Base-by-base conservation (phyloP, 2,329 filamentous ascomycete species). In the Sarocladiaceae sp. region DNA sequence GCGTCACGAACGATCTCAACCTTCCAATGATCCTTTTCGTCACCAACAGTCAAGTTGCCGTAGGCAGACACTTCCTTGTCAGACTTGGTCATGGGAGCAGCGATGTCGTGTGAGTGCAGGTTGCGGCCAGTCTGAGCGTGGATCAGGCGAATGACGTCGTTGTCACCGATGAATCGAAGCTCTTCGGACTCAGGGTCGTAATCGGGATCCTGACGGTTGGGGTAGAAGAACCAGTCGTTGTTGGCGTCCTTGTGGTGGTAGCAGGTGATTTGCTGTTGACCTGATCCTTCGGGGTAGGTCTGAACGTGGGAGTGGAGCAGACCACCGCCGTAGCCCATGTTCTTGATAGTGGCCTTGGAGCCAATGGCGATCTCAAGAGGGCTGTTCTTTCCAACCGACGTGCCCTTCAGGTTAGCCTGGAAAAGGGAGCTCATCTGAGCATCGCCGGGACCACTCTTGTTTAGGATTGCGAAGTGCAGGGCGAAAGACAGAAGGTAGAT, bases 371-470 rank as follows among this genome's bases (percentile, higher is more conserved):
- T 74, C 61, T 98, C 93, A 13, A 98, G 76, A 18, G 94, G 93
- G 59, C 90, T 96, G 63, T 95, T 85, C 64, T 88, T 89, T 59
- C 91, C 91, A 50, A 98, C 91, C 52, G 94, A 86, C 10, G 91
- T 97, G 20, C 93, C 93, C 56, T 81, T 83, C 29, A 98, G 76
- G 61, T 98, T 98, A 39, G 94, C 93, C 65, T 98, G 93, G 78
- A 98, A 98, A 42, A 98, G 80, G 20, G 93, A 98, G 70, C 90
- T 96, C 93, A 98, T 98, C 68, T 98, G 93, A n/a, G 93, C 93
- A 70, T 98, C 93, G 45, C 93, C 93, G 6, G 94, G 93, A 16
- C 93, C 93, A 56, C 84, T 91, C 68, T 88, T 91, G 65, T 94
- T 88, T 47, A 98, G 78, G 50, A 98, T 88, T 50, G 88, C 76